phyloP scores from a whole-genome alignment of 164 flowering plant species.

The Hamamelis virginiana region DNA sequence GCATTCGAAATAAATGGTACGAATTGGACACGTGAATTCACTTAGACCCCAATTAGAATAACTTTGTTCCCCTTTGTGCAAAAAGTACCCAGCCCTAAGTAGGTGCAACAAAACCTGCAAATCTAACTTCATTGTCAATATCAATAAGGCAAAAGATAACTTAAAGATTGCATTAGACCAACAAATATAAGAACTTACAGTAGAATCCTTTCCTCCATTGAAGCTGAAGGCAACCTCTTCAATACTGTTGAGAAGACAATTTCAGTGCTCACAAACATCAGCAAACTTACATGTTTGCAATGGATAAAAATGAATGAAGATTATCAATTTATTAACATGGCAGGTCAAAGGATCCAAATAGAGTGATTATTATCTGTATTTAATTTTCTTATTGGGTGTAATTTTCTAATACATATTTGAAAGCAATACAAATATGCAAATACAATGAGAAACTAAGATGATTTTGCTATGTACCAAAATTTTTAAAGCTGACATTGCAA shows the following conservation, averaged over 20 bases:
- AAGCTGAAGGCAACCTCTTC: slow-evolving; percentile 98
- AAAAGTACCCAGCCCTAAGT: slow-evolving; percentile 85
- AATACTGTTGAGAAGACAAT: slow-evolving; percentile 45
- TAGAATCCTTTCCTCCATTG: slow-evolving; percentile 99
- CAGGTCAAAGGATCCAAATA: not conserved
- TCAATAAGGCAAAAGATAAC: slow-evolving; percentile 4
- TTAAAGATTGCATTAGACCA: not conserved
- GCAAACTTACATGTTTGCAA: not conserved
- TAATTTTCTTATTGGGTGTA: not conserved
- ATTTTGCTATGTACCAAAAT: too few relatives aligned
- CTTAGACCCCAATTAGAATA: slow-evolving; percentile 31
- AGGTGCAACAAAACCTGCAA: slow-evolving; percentile 92
- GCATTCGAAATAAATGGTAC: slow-evolving; percentile 94
- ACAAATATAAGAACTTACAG: slow-evolving; percentile 47
- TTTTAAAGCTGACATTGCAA: too few relatives aligned
- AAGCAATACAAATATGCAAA: too few relatives aligned
- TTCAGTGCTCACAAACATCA: slow-evolving; percentile 7
- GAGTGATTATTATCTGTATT: not conserved
- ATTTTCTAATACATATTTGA: too few relatives aligned
- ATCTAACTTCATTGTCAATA: slow-evolving; percentile 16
- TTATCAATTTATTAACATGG: not conserved
- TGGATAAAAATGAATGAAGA: not conserved
- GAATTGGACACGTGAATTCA: slow-evolving; percentile 53
- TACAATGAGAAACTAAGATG: too few relatives aligned
- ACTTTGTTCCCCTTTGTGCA: slow-evolving; percentile 51